Evolutionary conservation across 768 basidiomycete genomes (phyloP).

Genomic region (Leccinum fibrillosum): DNA sequence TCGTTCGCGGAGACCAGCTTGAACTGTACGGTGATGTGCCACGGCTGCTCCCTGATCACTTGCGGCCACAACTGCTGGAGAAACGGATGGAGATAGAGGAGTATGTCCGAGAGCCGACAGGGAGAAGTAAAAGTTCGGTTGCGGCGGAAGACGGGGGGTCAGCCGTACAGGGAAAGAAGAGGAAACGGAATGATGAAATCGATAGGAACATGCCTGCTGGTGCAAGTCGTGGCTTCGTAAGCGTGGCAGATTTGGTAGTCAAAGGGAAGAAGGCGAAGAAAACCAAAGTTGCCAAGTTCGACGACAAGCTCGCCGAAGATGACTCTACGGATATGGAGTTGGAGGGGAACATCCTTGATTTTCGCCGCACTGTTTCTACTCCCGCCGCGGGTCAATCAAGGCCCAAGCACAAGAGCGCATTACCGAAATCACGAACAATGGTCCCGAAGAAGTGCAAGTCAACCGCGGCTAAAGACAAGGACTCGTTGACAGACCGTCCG

Average conservation of each 20-base stretch:
- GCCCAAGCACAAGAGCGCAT: conserved; percentile 34
- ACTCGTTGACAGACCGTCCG: conserved; percentile 36
- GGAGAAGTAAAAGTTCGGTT: conserved; percentile 31
- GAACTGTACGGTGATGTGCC: conserved; percentile 93
- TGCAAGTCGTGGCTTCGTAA: conserved; percentile 71
- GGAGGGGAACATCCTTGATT: conserved; percentile 48
- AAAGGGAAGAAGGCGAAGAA: conserved; percentile 52
- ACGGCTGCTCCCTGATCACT: conserved; percentile 74
- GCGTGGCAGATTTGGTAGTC: conserved; percentile 57
- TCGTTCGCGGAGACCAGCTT: conserved; percentile 79
- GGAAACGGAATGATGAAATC: conserved; percentile 68
- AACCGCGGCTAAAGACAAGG: conserved; percentile 22
- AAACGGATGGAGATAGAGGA: conserved; percentile 80
- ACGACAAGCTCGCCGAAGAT: conserved; percentile 49
- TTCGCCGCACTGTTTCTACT: conserved; percentile 49
- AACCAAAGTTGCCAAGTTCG: conserved; percentile 41
- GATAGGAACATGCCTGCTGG: conserved; percentile 69
- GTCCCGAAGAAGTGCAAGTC: conserved; percentile 24
- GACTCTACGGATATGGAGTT: conserved; percentile 71
- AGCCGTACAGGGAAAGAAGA: conserved; percentile 45
- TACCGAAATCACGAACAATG: conserved; percentile 47
- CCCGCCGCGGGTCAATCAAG: conserved; percentile 37
- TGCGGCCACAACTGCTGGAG: conserved; percentile 76
- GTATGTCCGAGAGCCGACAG: conserved; percentile 53
- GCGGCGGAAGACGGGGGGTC: conserved; percentile 25